Conservation (phyloP, 169 alveolate genomes). For the Plasmodium gaboni region DNA sequence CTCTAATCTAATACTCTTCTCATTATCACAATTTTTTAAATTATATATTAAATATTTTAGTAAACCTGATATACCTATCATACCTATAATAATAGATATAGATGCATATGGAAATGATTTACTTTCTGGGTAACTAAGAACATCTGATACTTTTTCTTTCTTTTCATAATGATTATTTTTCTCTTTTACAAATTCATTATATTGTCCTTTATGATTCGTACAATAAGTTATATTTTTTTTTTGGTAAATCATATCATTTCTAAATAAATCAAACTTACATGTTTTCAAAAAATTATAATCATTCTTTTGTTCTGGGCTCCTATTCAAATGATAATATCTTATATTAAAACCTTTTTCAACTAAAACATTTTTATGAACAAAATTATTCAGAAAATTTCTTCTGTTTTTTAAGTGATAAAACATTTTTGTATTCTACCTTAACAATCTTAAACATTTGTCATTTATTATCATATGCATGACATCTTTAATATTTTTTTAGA, state of each 20-base stretch:
- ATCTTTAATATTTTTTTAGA: too few species aligned
- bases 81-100: constrained; percentile 33
- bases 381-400: background rate
- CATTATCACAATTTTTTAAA: constrained; percentile 49
- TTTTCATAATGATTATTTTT: background rate
- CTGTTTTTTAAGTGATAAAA: constrained; percentile 17
- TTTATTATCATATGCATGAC: too few species aligned
- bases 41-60: constrained; percentile 47
- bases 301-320: background rate
- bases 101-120: constrained; percentile 42
- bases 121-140: constrained; percentile 43
- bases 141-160: background rate
- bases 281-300: constrained; percentile 1
- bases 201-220: background rate
- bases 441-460: too few species aligned
- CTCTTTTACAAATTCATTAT: background rate
- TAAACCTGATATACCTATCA: constrained; percentile 65
- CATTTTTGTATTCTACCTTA: constrained; percentile 19
- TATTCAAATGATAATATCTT: background rate
- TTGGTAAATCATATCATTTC: background rate
- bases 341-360: background rate
- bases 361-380: background rate
- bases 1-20: constrained; percentile 5
- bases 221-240: constrained; percentile 14
- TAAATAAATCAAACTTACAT: background rate